phyloP scores from a whole-genome alignment of 2,329 filamentous ascomycete species.

The Metarhizium album region DNA sequence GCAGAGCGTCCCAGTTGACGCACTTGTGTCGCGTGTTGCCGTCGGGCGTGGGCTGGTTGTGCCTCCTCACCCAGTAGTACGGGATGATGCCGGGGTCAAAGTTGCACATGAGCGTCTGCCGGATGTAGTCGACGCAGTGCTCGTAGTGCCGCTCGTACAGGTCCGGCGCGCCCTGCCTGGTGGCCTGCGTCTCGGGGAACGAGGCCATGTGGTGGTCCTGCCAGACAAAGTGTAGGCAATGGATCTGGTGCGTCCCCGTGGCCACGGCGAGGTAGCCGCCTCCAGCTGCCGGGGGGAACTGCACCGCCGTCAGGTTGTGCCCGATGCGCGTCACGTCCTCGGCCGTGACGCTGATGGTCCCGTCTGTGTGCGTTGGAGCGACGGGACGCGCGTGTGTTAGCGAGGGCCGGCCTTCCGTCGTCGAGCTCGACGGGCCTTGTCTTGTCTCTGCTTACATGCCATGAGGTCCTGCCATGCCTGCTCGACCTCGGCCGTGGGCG shows the following conservation, averaged over 20 bases:
- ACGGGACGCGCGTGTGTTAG: no score
- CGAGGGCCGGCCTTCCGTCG: no score
- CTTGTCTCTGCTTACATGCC: not conserved
- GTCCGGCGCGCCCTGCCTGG: slow-evolving; percentile 2
- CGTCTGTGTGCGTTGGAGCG: not conserved
- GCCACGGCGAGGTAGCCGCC: slow-evolving; percentile 5
- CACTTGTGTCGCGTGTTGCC: slow-evolving; percentile 7
- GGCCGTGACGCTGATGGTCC: slow-evolving; percentile 2
- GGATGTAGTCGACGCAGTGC: slow-evolving; percentile 29
- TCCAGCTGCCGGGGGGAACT: slow-evolving; percentile 3
- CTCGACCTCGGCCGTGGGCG: slow-evolving; percentile 1
- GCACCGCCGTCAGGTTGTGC: slow-evolving; percentile 5
- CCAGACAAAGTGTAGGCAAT: slow-evolving; percentile 7
- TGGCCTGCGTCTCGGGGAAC: not conserved
- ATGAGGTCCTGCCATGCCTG: slow-evolving; percentile 3
- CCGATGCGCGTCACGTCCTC: slow-evolving; percentile 1
- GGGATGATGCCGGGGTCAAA: slow-evolving; percentile 7
- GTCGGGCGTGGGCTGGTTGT: slow-evolving; percentile 6
- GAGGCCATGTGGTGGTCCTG: slow-evolving; percentile 6
- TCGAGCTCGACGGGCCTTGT: no score
- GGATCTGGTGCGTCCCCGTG: slow-evolving; percentile 6
- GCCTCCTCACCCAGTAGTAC: slow-evolving; percentile 6
- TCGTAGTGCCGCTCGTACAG: slow-evolving; percentile 8
- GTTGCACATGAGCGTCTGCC: slow-evolving; percentile 28
- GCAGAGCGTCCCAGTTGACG: slow-evolving; percentile 6